Evolutionary conservation across 2,329 filamentous ascomycete species (phyloP), one percentile per base, ranked within the genome.

Genomic region (Fusarium sp.): DNA sequence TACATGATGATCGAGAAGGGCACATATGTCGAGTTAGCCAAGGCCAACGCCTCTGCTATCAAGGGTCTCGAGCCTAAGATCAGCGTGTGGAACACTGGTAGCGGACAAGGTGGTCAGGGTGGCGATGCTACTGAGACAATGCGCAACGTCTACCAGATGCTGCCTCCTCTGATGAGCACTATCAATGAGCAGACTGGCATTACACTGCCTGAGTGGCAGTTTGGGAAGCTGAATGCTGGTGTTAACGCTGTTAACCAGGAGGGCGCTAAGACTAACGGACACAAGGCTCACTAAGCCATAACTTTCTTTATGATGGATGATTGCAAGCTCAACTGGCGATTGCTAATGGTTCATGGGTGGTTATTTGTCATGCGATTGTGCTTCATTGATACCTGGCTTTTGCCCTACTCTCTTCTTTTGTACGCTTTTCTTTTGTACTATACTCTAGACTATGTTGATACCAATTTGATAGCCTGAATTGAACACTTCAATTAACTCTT

Each of bases 111-210:
- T 40, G 76, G 77, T 20, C 82, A 80, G 24, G 78, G 79, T 40
- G 78, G 80, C 42, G 82, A 87, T 57, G 90, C 92, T 61, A 86
- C 91, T 6, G 76, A 80, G 39, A 72, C 77, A 2, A 91, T 96
- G 81, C 86, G 92, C 69, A 95, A 95, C 72, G 86, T 97, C 38
- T 95, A 96, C 82, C 93, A 96, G 84, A 92, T 90, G 77, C 83
- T 97, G 65, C 94, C 94, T 36, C 94, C 94, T 7, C 84, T 97
- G 20, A 90, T 97, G 82, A 90, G 87, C 11, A 97, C 94, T 0
- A 95, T 97, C 75, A 91, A 96, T 72, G 93, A 97, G 63, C 94
- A 97, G 83, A 97, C 93, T 0, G 93, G 93, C 1, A 94, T 97
- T 74, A 86, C 87, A 1, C 88, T 95, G 8, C 94, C 94, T 2